These are phyloP conservation scores for Bromus sterilis DNA, from an alignment of 176 grass and related monocot genomes.

Conservation along the genomic window DNA sequence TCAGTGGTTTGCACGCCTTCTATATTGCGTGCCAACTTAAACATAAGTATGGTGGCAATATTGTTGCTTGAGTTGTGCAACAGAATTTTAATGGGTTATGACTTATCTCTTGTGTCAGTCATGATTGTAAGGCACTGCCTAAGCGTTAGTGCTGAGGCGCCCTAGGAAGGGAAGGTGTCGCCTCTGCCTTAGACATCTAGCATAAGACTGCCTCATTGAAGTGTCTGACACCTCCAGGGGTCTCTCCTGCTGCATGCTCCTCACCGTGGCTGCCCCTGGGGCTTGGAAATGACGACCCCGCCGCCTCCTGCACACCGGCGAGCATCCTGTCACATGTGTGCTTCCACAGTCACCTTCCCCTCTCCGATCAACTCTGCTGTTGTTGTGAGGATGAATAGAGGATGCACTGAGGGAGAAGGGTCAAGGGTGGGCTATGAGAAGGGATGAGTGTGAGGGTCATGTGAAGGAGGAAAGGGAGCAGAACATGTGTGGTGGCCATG, in stretches of 20 bases:
- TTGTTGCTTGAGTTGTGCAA: background rate
- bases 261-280: background rate
- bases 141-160: background rate
- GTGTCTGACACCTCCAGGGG: background rate
- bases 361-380: background rate
- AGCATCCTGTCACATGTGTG: background rate
- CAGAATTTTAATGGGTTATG: slow-evolving; percentile 3
- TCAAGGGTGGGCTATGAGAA: background rate
- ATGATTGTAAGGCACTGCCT: background rate
- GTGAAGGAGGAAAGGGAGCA: background rate
- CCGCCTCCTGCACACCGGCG: background rate
- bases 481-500: background rate
- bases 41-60: background rate
- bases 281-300: background rate
- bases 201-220: background rate
- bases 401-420: background rate
- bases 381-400: background rate
- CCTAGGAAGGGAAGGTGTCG: background rate
- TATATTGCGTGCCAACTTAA: background rate
- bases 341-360: background rate
- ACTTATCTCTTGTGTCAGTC: background rate
- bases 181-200: background rate
- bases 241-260: background rate
- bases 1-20: background rate
- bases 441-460: background rate